Base-by-base conservation (phyloP, 1,284 basidiomycete genomes). In the Takashimella koratensis region DNA sequence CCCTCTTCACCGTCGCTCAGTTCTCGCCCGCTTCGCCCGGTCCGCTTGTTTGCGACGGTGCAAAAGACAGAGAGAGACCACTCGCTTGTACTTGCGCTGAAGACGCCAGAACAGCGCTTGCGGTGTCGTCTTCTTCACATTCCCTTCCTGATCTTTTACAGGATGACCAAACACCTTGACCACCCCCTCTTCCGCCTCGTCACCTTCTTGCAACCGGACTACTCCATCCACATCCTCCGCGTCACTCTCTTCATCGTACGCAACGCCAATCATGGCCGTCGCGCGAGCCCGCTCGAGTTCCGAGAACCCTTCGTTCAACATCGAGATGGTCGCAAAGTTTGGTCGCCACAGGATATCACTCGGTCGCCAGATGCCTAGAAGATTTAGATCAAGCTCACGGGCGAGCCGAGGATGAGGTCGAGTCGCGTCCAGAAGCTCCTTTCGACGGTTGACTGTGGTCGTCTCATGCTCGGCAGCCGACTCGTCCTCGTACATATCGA, bases 281-380 rank as follows among this genome's bases (percentile, higher is more conserved):
- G 54, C 46, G 48, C 40, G 8, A 8, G 30, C 30, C 22, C 64
- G 54, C 55, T 75, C 60, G 16, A 75, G 51, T 45, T 72, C 63
- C 36, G 51, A 47, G 52, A 68, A 73, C 1, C 63, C 65, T 16
- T 57, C 53, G 16, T 73, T 66, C 16, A 76, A 59, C 2, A 71
- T 57, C 0, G 60, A 52, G 10, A 71, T 47, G 0, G 70, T 71
- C 4, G 60, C 36, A 6, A 58, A 51, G 2, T 62, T 53, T 1
- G 74, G 70, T 22, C 63, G 62, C 74, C 74, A 76, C 13, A 66
- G 53, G 6, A 62, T 46, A 47, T 76, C 74, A 24, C 56, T 60
- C 2, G 72, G 71, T 27, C 74, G 56, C 70, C 70, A 75, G 4
- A 54, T 48, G 6, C 54, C 45, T 19, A 73, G 54, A 3, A 72